A percentile compares a stretch with the other conserved stretches of the same genome.
Conservation (phyloP, 345 rosid species). For the Salix exigua region DNA sequence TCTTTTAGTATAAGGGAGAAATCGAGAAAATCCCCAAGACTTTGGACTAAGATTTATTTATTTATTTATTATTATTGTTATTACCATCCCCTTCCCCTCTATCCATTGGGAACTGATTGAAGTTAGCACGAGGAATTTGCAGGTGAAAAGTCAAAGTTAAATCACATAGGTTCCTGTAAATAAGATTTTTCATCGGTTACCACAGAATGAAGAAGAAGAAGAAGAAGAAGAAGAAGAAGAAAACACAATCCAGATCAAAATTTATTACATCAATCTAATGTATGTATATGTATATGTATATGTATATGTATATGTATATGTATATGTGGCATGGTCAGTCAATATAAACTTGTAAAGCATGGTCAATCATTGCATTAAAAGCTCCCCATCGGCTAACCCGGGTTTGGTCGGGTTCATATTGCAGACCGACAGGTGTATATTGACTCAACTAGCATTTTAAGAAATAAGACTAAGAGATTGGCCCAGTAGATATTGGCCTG, state of each 20-base stretch:
- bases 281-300: no score
- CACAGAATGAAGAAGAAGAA: background rate
- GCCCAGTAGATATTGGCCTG: no score
- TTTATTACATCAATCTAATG: no score
- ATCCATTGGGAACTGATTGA: slow-evolving; percentile 17
- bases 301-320: accelerated
- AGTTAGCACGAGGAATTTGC: slow-evolving; percentile 21
- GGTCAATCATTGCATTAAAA: slow-evolving; percentile 47
- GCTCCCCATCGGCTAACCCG: slow-evolving; percentile 22
- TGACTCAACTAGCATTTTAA: slow-evolving; percentile 6
- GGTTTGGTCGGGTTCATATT: slow-evolving; percentile 46
- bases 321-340: no score
- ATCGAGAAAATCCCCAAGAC: no score
- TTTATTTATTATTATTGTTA: no score
- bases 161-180: slow-evolving; percentile 2
- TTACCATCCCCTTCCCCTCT: no score
- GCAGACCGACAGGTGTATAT: slow-evolving; percentile 7
- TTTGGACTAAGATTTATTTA: no score
- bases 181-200: background rate
- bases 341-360: background rate
- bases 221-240: background rate
- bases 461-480: no score
- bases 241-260: background rate
- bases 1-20: no score
- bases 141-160: slow-evolving; percentile 19